These are phyloP conservation scores for Allantophomopsis lycopodina DNA, from an alignment of 2,329 filamentous ascomycete species.

Conservation along the genomic window DNA sequence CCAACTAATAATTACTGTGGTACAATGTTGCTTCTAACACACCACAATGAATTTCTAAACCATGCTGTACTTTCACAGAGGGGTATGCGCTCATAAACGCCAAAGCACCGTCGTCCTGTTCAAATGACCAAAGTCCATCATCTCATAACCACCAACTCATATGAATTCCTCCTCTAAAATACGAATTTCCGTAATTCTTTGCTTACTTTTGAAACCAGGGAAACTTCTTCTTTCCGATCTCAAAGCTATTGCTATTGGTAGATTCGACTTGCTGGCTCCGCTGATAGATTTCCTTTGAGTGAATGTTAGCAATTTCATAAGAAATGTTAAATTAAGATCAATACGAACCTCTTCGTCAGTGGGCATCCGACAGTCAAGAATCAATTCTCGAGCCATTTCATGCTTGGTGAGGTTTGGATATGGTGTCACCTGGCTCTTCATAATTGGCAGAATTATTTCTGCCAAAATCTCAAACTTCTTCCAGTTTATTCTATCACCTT, in stretches of 20 bases:
- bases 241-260: slow-evolving; percentile 26
- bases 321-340: background rate
- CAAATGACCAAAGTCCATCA: too few species aligned
- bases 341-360: slow-evolving; percentile 74
- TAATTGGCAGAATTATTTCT: slow-evolving; percentile 79
- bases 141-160: too few species aligned
- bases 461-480: slow-evolving; percentile 95
- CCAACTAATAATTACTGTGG: too few species aligned
- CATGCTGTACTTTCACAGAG: too few species aligned
- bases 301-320: background rate
- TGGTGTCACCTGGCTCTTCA: slow-evolving; percentile 77
- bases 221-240: slow-evolving; percentile 49
- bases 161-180: too few species aligned
- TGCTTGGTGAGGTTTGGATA: slow-evolving; percentile 61
- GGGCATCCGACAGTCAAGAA: slow-evolving; percentile 69
- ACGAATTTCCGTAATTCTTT: background rate
- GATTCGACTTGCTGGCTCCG: slow-evolving; percentile 46
- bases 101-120: too few species aligned
- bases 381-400: slow-evolving; percentile 57
- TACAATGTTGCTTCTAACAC: too few species aligned
- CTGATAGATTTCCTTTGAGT: slow-evolving; percentile 46
- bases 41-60: too few species aligned
- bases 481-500: slow-evolving; percentile 79
- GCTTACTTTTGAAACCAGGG: slow-evolving; percentile 35
- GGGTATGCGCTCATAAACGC: too few species aligned